These are phyloP conservation scores for Penicillium sp. DNA, from an alignment of 2,329 filamentous ascomycete species.

Conservation along the genomic window DNA sequence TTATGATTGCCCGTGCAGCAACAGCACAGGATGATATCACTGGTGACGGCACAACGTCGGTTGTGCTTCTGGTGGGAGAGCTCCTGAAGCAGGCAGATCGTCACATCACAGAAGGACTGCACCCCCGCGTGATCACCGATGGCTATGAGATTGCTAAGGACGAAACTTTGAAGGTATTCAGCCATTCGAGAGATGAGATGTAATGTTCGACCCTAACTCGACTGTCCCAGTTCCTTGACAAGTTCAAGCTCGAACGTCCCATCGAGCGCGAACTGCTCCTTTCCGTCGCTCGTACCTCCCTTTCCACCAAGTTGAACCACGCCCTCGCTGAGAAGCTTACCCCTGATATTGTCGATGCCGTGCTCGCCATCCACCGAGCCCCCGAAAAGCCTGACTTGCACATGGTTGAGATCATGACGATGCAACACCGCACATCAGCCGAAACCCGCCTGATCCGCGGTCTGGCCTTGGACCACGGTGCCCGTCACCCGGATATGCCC, in stretches of 20 bases:
- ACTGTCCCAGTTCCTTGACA: conserved; percentile 77
- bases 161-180: conserved; percentile 79
- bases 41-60: conserved; percentile 95
- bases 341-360: conserved; percentile 93
- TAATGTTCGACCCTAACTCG: conserved; percentile 20
- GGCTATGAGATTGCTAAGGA: conserved; percentile 96
- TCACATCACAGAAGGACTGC: conserved; percentile 94
- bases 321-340: conserved; percentile 89
- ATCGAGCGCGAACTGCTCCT: conserved; percentile 93
- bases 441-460: conserved; percentile 96
- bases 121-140: conserved; percentile 94
- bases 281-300: conserved; percentile 89
- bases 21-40: conserved; percentile 99
- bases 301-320: conserved; percentile 92
- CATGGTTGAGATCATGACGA: conserved; percentile 99
- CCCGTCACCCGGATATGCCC: conserved; percentile 96
- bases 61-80: conserved; percentile 93
- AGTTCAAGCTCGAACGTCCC: conserved; percentile 85
- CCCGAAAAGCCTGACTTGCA: conserved; percentile 93
- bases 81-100: conserved; percentile 96
- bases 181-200: background rate
- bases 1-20: conserved; percentile 78
- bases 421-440: conserved; percentile 95
- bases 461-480: conserved; percentile 90
- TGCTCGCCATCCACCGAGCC: conserved; percentile 88